A percentile compares a stretch with the other conserved stretches of the same genome.
These are phyloP conservation scores for Neltuma alba DNA, from an alignment of 306 rosid genomes.

Conservation along the genomic window DNA sequence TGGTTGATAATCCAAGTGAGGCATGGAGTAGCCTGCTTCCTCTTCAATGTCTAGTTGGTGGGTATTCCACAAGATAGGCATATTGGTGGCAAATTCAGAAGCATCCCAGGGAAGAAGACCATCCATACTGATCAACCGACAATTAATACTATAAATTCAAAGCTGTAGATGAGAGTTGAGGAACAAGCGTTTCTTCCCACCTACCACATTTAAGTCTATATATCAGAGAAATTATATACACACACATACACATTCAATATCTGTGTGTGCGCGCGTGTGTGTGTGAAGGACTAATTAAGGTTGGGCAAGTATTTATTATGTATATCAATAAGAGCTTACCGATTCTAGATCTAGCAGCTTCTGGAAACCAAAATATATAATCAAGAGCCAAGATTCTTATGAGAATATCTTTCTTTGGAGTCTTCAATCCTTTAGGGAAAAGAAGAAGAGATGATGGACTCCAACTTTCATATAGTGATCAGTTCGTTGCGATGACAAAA, in stretches of 20 bases:
- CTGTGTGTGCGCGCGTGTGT: not conserved
- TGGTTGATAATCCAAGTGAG: slow-evolving; percentile 39
- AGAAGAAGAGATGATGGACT: slow-evolving; percentile 31
- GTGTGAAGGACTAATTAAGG: not conserved
- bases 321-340: not conserved
- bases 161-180: slow-evolving; percentile 6
- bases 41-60: slow-evolving; percentile 50
- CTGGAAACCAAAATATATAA: not conserved
- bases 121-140: slow-evolving; percentile 53
- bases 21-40: slow-evolving; percentile 36
- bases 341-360: slow-evolving; percentile 39
- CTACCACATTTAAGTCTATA: slow-evolving; percentile 19
- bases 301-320: not conserved
- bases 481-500: slow-evolving; percentile 34
- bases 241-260: no score
- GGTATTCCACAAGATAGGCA: slow-evolving; percentile 52
- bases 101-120: slow-evolving; percentile 51
- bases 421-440: slow-evolving; percentile 13
- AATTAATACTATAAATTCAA: not conserved
- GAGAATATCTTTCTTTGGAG: not conserved
- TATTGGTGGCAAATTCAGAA: slow-evolving; percentile 36
- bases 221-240: not conserved
- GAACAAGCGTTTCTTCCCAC: slow-evolving; percentile 17
- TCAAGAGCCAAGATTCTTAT: no score
- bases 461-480: slow-evolving; percentile 40